These are phyloP conservation scores for Tremellales sp. DNA, from an alignment of 1,284 basidiomycete species.

Conservation along the genomic window DNA sequence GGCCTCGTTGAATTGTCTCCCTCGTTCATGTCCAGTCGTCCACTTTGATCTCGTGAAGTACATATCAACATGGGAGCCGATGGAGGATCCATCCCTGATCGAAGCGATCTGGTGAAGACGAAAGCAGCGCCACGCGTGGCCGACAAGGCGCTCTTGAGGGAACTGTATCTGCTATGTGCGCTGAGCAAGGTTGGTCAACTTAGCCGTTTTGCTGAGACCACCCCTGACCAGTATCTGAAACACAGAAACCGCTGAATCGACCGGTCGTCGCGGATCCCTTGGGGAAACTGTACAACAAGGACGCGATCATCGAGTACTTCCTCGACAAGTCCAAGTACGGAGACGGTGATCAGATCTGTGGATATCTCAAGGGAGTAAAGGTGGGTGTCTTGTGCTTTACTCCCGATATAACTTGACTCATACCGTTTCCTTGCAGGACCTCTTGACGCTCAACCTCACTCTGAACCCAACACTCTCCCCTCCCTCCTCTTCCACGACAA, in stretches of 20 bases:
- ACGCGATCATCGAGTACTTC: slow-evolving; percentile 80
- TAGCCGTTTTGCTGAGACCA: background rate
- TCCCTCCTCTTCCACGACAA: slow-evolving; percentile 26
- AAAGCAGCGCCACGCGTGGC: slow-evolving; percentile 57
- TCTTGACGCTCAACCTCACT: slow-evolving; percentile 74
- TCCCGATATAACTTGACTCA: slow-evolving; percentile 3
- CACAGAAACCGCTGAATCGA: slow-evolving; percentile 70
- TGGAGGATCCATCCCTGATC: slow-evolving; percentile 49
- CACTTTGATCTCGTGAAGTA: slow-evolving; percentile 2
- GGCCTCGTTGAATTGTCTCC: background rate
- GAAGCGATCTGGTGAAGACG: slow-evolving; percentile 48
- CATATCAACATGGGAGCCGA: slow-evolving; percentile 42
- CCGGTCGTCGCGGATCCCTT: slow-evolving; percentile 84
- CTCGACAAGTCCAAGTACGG: slow-evolving; percentile 71
- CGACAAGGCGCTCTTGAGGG: slow-evolving; percentile 75
- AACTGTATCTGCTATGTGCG: slow-evolving; percentile 87
- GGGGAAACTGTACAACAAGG: slow-evolving; percentile 92
- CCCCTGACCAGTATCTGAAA: background rate
- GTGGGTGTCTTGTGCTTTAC: slow-evolving; percentile 51
- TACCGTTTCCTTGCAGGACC: slow-evolving; percentile 57
- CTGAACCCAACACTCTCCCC: slow-evolving; percentile 58
- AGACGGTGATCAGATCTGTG: slow-evolving; percentile 77
- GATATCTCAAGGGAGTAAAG: slow-evolving; percentile 81
- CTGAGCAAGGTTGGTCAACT: slow-evolving; percentile 70
- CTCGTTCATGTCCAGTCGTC: slow-evolving; percentile 6